Conservation (phyloP, 2,329 filamentous ascomycete genomes). For the Shiraia sp. region DNA sequence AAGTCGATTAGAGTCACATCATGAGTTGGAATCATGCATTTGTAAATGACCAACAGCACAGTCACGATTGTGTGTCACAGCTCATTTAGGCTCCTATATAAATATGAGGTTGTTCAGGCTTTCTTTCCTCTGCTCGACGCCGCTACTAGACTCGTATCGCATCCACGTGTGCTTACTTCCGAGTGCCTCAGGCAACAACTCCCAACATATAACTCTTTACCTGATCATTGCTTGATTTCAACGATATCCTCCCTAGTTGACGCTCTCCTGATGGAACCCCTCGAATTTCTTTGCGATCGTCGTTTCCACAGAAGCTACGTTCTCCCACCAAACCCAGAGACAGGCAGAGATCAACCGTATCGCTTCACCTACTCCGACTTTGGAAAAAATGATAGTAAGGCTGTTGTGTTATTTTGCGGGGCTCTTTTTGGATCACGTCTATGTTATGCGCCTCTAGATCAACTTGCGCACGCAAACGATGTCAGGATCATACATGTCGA, state of each 20-base stretch:
- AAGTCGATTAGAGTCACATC: no score
- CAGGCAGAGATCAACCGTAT: slow-evolving; percentile 18
- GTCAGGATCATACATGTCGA: slow-evolving; percentile 38
- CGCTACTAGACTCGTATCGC: no score
- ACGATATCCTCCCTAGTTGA: background rate
- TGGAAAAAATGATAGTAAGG: slow-evolving; percentile 30
- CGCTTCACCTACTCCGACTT: slow-evolving; percentile 37
- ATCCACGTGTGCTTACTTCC: background rate
- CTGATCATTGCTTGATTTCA: background rate
- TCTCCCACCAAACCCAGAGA: slow-evolving; percentile 26
- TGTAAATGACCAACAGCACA: no score
- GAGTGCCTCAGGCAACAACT: no score
- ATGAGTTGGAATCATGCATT: no score
- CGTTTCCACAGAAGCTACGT: slow-evolving; percentile 31
- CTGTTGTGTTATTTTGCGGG: slow-evolving; percentile 36
- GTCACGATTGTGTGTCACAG: no score
- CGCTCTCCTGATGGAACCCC: slow-evolving; percentile 16
- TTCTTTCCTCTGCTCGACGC: no score
- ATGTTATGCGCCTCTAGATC: slow-evolving; percentile 30
- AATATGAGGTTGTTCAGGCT: no score
- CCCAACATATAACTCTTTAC: background rate
- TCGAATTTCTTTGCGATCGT: slow-evolving; percentile 35
- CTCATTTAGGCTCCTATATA: no score
- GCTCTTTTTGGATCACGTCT: slow-evolving; percentile 31
- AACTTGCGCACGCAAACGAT: slow-evolving; percentile 27